Evolutionary conservation across 257 asterid species (phyloP).

Genomic region (Lycium barbarum): DNA sequence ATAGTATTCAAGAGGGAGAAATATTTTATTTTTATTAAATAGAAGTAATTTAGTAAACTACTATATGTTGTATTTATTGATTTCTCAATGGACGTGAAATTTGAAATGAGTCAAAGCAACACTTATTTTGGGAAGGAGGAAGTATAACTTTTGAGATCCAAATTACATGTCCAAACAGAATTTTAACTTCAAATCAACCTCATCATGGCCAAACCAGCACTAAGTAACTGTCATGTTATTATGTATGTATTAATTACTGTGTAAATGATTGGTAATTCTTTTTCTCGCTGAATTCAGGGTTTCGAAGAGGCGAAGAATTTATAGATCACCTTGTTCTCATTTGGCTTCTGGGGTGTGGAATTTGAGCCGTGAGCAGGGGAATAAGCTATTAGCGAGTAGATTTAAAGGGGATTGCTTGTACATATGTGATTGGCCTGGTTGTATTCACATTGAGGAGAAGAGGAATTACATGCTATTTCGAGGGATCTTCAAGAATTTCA

Average conservation of each 20-base stretch:
- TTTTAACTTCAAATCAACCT: too few relatives aligned
- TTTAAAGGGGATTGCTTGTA: slow-evolving; percentile 82
- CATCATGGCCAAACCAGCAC: too few relatives aligned
- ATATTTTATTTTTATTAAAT: too few relatives aligned
- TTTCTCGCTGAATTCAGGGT: slow-evolving; percentile 9
- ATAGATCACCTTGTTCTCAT: slow-evolving; percentile 61
- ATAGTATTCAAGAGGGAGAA: too few relatives aligned
- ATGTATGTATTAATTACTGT: neutral
- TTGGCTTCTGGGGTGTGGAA: slow-evolving; percentile 76
- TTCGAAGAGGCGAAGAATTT: slow-evolving; percentile 54
- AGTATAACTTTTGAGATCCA: too few relatives aligned
- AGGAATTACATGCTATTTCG: slow-evolving; percentile 87
- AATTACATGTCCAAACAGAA: too few relatives aligned
- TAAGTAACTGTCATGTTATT: neutral
- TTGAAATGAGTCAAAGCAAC: too few relatives aligned
- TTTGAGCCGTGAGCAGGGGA: slow-evolving; percentile 88
- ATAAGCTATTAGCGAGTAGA: slow-evolving; percentile 76
- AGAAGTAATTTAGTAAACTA: too few relatives aligned
- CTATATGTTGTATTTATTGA: too few relatives aligned
- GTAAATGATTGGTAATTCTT: neutral
- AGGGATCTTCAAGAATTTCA: slow-evolving; percentile 86
- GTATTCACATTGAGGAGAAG: slow-evolving; percentile 86
- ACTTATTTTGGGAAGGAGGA: too few relatives aligned
- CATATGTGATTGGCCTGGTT: slow-evolving; percentile 93
- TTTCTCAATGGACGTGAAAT: too few relatives aligned